Evolutionary conservation across 768 basidiomycete genomes (phyloP).

Genomic region (Rubroboletus satanas): DNA sequence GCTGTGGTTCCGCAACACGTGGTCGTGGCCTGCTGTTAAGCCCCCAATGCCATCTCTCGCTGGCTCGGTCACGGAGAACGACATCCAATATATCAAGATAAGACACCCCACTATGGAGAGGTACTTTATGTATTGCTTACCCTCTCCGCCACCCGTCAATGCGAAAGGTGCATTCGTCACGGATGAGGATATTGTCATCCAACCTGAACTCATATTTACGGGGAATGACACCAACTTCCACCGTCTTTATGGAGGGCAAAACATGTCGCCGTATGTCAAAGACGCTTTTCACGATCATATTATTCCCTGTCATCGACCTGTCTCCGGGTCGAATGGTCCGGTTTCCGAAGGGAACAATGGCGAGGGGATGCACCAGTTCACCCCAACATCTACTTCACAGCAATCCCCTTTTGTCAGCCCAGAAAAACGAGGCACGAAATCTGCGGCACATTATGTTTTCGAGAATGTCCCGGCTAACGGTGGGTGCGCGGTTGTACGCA

Average conservation of each 20-base stretch:
- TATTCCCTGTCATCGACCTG: conserved; percentile 75
- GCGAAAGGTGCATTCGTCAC: conserved; percentile 60
- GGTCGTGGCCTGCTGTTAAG: conserved; percentile 85
- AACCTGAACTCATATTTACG: conserved; percentile 88
- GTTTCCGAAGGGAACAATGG: not conserved
- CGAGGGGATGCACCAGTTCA: not conserved
- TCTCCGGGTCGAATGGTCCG: conserved; percentile 34
- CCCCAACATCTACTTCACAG: not conserved
- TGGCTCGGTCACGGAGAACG: conserved; percentile 45
- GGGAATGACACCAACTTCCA: conserved; percentile 97
- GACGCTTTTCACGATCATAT: conserved; percentile 99
- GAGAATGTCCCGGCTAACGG: conserved; percentile 82
- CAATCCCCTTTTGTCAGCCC: conserved; percentile 69
- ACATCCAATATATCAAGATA: conserved; percentile 61
- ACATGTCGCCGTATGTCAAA: conserved; percentile 81
- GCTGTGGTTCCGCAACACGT: conserved; percentile 96
- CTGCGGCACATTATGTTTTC: conserved; percentile 89
- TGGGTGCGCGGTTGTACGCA: conserved; percentile 90
- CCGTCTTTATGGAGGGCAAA: conserved; percentile 85
- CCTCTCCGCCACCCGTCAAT: conserved; percentile 87
- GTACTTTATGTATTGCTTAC: conserved; percentile 82
- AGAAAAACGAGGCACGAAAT: conserved; percentile 83
- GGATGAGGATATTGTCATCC: conserved; percentile 55
- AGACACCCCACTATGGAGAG: conserved; percentile 73
- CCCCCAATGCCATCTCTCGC: conserved; percentile 62